A percentile compares a stretch with the other conserved stretches of the same genome.
Conservation (phyloP, 805 yeast genomes). For the Myxozyma geophila region DNA sequence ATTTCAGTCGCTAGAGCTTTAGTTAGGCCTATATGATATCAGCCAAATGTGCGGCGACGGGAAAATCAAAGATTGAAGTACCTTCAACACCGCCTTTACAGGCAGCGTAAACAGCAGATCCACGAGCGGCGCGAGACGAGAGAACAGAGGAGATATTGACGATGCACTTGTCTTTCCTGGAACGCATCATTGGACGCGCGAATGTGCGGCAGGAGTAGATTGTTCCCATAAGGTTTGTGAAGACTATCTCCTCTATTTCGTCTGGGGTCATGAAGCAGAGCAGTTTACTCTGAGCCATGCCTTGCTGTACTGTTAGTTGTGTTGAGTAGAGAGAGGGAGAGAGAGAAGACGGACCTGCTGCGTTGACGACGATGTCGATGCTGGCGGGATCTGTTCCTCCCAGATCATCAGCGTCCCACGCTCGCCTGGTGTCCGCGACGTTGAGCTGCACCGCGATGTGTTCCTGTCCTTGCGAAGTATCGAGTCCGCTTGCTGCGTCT, state of each 20-base stretch:
- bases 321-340: neutral
- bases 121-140: slow-evolving; percentile 49
- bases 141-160: slow-evolving; percentile 72
- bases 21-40: slow-evolving; percentile 55
- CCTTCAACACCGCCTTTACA: slow-evolving; percentile 67
- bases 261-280: slow-evolving; percentile 50
- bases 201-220: slow-evolving; percentile 62
- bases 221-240: slow-evolving; percentile 64
- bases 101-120: slow-evolving; percentile 60
- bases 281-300: slow-evolving; percentile 62
- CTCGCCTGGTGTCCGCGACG: slow-evolving; percentile 16
- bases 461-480: slow-evolving; percentile 7
- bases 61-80: neutral
- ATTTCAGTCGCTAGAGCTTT: slow-evolving; percentile 63
- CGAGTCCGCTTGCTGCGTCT: slow-evolving; percentile 36
- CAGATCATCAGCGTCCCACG: slow-evolving; percentile 28
- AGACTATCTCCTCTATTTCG: slow-evolving; percentile 54
- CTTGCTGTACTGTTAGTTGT: slow-evolving; percentile 44
- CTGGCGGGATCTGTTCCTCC: slow-evolving; percentile 17
- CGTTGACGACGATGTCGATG: slow-evolving; percentile 57
- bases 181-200: slow-evolving; percentile 55
- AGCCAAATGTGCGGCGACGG: neutral
- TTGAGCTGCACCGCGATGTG: slow-evolving; percentile 31
- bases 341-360: slow-evolving; percentile 47
- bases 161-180: slow-evolving; percentile 47